Base-by-base conservation (phyloP, 768 basidiomycete species). In the Boletales sp. region DNA sequence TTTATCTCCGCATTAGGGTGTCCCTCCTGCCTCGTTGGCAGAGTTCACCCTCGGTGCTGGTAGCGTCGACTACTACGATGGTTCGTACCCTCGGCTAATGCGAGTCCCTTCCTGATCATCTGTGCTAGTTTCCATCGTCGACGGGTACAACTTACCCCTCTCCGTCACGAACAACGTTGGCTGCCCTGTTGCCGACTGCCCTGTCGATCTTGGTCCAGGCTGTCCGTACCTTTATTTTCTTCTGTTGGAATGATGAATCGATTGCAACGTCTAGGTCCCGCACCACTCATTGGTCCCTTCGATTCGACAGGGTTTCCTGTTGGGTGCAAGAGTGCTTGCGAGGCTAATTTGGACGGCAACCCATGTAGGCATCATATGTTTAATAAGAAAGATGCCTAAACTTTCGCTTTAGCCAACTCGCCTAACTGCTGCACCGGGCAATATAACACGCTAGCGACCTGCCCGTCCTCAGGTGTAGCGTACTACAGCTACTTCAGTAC, bases 11-110 rank as follows among this genome's bases (percentile, higher is more conserved):
- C 17, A 36, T 42, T 8, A 77, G 77, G 83, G 82, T 43, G 76
- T 82, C n/a, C 84, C 85, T 30, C 87, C 87, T 38, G 85, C 80
- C 11, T 76, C 79, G 5, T 69, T 87, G 34, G 86, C 86, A 1
- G 84, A 87, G 56, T 87, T 78, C 69, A 86, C 82, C n/a, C 65
- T 87, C 9, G 73, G 60, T 1, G 59, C 64, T 38, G 73, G 69
- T 12, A 73, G 69, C 41, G 21, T 37, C 2, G 86, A 87, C 53
- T 82, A 70, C 52, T 87, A 84, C 46, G 84, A 86, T 62, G 78
- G 83, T 83, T 45, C 13, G 69, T 44, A 11, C n/a, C 18, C 19
- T 36, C 14, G n/a, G 24, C 40, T 19, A 11, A 7, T 24, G 6
- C 7, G 6, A 19, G 6, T 9, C 4, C 13, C 27, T 42, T 44